Base-by-base conservation (phyloP, 306 rosid species). In the Vigna hirtella region DNA sequence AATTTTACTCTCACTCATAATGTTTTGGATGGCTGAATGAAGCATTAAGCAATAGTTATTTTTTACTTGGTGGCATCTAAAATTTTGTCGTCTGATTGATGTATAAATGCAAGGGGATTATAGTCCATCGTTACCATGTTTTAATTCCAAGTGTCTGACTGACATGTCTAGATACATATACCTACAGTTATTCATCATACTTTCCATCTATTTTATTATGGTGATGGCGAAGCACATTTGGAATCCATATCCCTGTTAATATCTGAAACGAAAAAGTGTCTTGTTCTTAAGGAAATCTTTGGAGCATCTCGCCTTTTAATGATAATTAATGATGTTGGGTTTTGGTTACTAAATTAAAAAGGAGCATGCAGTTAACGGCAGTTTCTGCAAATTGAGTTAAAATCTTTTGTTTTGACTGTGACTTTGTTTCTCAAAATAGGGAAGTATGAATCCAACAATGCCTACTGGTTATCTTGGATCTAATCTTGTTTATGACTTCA, bases 391-490 rank as follows among this genome's bases (percentile, higher is more conserved):
- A 65, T 71, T 76, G 55, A n/a, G 40, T 49, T 58, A 42, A 6
- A 50, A 57, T 40, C 3, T 57, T 49, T 38, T 64, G 48, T 74
- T 77, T 68, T 75, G 58, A 83, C 62, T 42, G 24, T 40, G 55
- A 2, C 65, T 75, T 62, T 70, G 22, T 80, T 72, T 82, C 66
- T 67, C 48, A 24, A 68, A 83, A 71, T 59, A 93, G 98, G 96
- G 97, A 78, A 91, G 77, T 85, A 64, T 88, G 79, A 85, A 76
- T 75, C 80, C 89, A 70, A 75, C 88, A 56, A 80, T 93, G 73
- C 83, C 93, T 32, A 48, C 85, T 17, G 52, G 90, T 78, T 66
- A 83, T 84, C 84, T 89, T 78, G 91, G 90, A 49, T 86, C 92
- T 49, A 90, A 86, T 84, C 78, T 86, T 76, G 70, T 84, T 10